Evolutionary conservation across 371 early-diverging fungal genomes (phyloP).

Genomic region (Coemansia sp.): DNA sequence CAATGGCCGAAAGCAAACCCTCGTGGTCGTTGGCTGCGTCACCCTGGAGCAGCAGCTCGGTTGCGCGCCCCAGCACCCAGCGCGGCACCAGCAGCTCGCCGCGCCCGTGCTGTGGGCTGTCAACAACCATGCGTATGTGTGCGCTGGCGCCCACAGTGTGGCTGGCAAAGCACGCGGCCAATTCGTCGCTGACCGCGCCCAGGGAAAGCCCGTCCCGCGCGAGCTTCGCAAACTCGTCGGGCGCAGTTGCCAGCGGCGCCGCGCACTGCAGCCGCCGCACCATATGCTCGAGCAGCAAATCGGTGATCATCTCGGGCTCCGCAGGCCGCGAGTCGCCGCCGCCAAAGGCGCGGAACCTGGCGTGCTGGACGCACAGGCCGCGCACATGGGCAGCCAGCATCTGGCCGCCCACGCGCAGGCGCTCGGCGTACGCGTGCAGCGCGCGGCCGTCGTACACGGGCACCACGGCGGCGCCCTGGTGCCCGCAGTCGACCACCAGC

Average conservation of each 20-base stretch:
- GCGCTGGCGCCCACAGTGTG: no score
- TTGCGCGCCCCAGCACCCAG: conserved; percentile 84
- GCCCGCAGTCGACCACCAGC: conserved; percentile 81
- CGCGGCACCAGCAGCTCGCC: conserved; percentile 71
- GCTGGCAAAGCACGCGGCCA: no score
- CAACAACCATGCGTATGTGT: conserved; percentile 13
- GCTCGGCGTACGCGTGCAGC: conserved; percentile 63
- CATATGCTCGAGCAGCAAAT: conserved; percentile 56
- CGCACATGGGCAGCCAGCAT: conserved; percentile 62
- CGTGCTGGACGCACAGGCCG: conserved; percentile 60
- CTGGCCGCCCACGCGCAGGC: conserved; percentile 74
- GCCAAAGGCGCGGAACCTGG: conserved; percentile 53
- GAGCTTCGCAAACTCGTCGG: no score
- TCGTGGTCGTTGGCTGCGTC: conserved; percentile 63
- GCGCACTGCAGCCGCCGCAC: no score
- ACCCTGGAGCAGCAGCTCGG: conserved; percentile 80
- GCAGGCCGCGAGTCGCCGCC: conserved; percentile 33
- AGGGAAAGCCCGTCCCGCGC: neutral
- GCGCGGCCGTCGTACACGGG: conserved; percentile 83
- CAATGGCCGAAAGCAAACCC: conserved; percentile 21
- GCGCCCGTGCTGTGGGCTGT: conserved; percentile 6
- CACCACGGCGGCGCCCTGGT: conserved; percentile 71
- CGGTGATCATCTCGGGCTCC: conserved; percentile 33
- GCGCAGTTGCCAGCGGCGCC: no score
- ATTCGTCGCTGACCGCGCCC: neutral